Conservation (phyloP, 2,329 filamentous ascomycete species). For the Colletotrichum echinochloae region DNA sequence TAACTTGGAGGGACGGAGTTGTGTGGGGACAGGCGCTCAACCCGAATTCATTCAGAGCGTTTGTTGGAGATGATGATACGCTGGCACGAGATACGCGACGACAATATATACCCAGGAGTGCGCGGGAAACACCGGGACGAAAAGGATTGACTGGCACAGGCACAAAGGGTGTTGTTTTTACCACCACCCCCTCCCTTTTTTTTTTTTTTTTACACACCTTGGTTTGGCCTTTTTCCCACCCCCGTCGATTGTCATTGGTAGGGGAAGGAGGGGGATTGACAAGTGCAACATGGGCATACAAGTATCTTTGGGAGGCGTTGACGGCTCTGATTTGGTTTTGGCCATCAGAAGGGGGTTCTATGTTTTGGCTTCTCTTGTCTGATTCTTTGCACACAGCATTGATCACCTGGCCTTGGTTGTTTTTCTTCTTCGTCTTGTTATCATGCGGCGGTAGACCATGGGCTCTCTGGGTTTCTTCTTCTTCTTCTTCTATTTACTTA, state of each 20-base stretch:
- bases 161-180: slow-evolving; percentile 15
- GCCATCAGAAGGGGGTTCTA: neutral
- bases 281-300: neutral
- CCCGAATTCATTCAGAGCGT: neutral
- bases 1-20: neutral
- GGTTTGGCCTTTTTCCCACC: neutral
- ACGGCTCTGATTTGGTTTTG: slow-evolving; percentile 29
- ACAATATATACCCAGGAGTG: slow-evolving; percentile 40
- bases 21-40: too few relatives aligned
- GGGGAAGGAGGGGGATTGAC: slow-evolving; percentile 8
- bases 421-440: neutral
- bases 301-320: slow-evolving; percentile 26
- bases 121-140: slow-evolving; percentile 32
- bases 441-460: slow-evolving; percentile 15
- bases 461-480: neutral
- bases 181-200: too few relatives aligned
- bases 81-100: slow-evolving; percentile 39
- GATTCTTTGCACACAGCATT: slow-evolving; percentile 19
- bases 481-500: neutral
- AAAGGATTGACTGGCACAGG: slow-evolving; percentile 29
- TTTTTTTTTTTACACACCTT: slow-evolving; percentile 2
- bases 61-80: slow-evolving; percentile 18
- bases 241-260: slow-evolving; percentile 19
- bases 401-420: neutral
- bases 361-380: slow-evolving; percentile 4